A percentile compares a stretch with the other conserved stretches of the same genome.
Conservation (phyloP, 768 basidiomycete genomes). For the Amanita polypyramis region DNA sequence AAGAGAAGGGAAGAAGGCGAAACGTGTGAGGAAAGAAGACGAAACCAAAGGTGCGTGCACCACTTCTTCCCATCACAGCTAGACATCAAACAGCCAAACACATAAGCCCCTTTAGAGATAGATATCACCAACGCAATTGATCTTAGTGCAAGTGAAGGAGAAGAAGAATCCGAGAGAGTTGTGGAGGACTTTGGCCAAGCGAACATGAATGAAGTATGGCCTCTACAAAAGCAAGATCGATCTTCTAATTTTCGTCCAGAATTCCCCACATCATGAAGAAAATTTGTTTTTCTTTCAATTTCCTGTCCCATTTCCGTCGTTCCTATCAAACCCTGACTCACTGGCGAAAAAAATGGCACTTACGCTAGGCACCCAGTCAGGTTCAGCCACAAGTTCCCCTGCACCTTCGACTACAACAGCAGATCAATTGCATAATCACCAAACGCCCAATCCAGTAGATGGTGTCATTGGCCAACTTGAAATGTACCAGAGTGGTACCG, state of each 20-base stretch:
- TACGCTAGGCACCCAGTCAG: slow-evolving; percentile 46
- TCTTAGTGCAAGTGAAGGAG: slow-evolving; percentile 68
- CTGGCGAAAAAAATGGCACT: slow-evolving; percentile 51
- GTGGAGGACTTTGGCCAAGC: slow-evolving; percentile 50
- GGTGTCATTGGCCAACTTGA: slow-evolving; percentile 81
- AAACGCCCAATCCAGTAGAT: slow-evolving; percentile 37
- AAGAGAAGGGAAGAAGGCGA: slow-evolving; percentile 29
- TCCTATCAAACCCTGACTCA: slow-evolving; percentile 30
- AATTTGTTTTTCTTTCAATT: slow-evolving; percentile 87
- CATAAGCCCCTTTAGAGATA: slow-evolving; percentile 16
- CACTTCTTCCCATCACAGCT: not conserved
- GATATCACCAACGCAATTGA: slow-evolving; percentile 53
- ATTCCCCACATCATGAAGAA: slow-evolving; percentile 43
- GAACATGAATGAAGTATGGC: slow-evolving; percentile 26
- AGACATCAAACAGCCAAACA: not conserved
- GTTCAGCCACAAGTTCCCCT: slow-evolving; percentile 15
- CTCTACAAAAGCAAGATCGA: not conserved
- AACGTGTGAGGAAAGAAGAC: slow-evolving; percentile 39
- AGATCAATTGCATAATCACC: slow-evolving; percentile 16
- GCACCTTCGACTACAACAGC: slow-evolving; percentile 16
- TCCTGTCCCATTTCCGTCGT: slow-evolving; percentile 74
- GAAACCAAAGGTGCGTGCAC: slow-evolving; percentile 9
- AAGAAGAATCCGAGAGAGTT: slow-evolving; percentile 71
- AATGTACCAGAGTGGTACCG: slow-evolving; percentile 73
- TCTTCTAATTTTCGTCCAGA: slow-evolving; percentile 22